Evolutionary conservation across 139 green algal species (phyloP).

Genomic region (Micromonas commoda): DNA sequence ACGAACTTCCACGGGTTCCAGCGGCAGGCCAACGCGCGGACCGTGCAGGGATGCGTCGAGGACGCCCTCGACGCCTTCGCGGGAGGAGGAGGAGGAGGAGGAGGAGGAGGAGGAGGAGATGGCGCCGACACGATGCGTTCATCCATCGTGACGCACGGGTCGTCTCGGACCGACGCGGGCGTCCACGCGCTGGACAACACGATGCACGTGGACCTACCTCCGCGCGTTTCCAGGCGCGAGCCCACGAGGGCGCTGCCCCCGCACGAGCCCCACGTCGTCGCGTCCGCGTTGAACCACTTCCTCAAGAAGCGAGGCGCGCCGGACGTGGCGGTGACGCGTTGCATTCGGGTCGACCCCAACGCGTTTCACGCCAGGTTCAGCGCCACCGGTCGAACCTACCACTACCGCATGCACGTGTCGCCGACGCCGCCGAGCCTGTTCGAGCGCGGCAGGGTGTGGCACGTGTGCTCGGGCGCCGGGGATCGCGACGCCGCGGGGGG

Average conservation of each 20-base stretch:
- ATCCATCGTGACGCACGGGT: background rate
- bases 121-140: too few relatives aligned
- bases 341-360: background rate
- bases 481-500: background rate
- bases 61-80: constrained; percentile 11
- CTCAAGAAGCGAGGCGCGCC: background rate
- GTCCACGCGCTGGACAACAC: constrained; percentile 26
- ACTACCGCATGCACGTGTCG: constrained; percentile 3
- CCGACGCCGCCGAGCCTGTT: background rate
- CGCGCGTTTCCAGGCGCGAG: too few relatives aligned
- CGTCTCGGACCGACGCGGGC: constrained; percentile 23
- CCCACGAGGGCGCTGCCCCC: background rate
- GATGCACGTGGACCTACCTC: constrained; percentile 4
- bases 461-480: background rate
- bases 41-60: constrained; percentile 25
- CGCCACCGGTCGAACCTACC: constrained; percentile 16
- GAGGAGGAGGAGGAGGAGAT: too few relatives aligned
- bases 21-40: constrained; percentile 20
- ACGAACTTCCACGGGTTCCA: constrained; percentile 16
- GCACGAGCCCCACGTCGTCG: background rate
- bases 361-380: constrained; percentile 21
- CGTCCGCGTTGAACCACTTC: constrained; percentile 4
- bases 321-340: background rate
- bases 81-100: background rate
- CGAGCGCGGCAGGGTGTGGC: background rate